phyloP scores from a whole-genome alignment of 208 protist genomes.

The Crithidia mellificae region DNA sequence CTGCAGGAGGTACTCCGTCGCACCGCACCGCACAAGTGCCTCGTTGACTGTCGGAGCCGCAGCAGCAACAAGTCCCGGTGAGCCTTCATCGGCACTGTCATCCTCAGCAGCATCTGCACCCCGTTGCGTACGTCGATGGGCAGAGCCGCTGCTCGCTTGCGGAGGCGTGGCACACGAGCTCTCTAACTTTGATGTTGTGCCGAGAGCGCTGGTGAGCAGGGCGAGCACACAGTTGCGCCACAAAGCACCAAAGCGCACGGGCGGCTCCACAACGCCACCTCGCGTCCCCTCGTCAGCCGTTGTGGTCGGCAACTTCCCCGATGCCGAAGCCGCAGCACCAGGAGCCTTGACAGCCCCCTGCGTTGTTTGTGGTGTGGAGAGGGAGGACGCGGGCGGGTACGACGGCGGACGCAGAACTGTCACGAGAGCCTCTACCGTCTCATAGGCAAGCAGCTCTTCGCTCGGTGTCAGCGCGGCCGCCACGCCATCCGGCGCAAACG shows the following conservation, averaged over 20 bases:
- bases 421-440: slow-evolving; percentile 23
- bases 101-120: no score
- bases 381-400: background rate
- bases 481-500: background rate
- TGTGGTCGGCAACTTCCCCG: background rate
- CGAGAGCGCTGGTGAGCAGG: slow-evolving; percentile 7
- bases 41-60: slow-evolving; percentile 17
- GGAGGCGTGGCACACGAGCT: no score
- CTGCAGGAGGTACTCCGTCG: slow-evolving; percentile 21
- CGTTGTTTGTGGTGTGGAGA: background rate
- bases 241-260: background rate
- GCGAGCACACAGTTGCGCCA: slow-evolving; percentile 31
- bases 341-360: background rate
- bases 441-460: slow-evolving; percentile 21
- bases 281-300: no score
- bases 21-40: slow-evolving; percentile 25
- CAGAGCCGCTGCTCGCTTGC: no score
- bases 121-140: no score
- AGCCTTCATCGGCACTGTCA: background rate
- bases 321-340: background rate
- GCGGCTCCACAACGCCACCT: no score
- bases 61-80: no score
- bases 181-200: background rate
- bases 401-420: slow-evolving; percentile 16
- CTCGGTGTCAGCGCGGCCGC: background rate